Conservation (phyloP, 2,329 filamentous ascomycete species). For the Drechmeria coniospora region DNA sequence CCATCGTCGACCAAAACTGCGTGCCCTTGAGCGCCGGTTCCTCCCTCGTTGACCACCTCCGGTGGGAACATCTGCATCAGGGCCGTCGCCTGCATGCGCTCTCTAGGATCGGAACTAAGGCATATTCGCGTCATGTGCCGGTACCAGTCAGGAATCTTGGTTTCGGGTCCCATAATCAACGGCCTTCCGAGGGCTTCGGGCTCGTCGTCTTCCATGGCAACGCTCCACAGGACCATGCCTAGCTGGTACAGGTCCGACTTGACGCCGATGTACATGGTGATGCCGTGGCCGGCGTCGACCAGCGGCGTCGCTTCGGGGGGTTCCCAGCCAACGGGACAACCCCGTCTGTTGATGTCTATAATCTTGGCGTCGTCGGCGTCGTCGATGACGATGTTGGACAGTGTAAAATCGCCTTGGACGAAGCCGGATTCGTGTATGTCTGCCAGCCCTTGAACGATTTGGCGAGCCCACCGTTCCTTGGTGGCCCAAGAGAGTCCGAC, state of each 20-base stretch:
- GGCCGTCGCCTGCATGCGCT: constrained; percentile 56
- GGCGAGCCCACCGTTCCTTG: constrained; percentile 75
- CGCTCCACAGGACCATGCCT: constrained; percentile 91
- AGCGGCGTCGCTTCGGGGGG: constrained; percentile 78
- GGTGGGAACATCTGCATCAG: constrained; percentile 55
- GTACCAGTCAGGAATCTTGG: constrained; percentile 65
- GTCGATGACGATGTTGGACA: constrained; percentile 95
- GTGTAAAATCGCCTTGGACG: constrained; percentile 92
- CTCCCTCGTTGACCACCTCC: constrained; percentile 5
- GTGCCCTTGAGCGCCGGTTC: constrained; percentile 9
- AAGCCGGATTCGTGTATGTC: constrained; percentile 94
- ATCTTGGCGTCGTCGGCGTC: constrained; percentile 75
- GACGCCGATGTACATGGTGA: constrained; percentile 94
- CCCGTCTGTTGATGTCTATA: constrained; percentile 93
- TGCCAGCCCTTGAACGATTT: constrained; percentile 77
- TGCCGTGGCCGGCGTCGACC: constrained; percentile 75
- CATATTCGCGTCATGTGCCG: constrained; percentile 61
- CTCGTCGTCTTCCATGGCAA: constrained; percentile 78
- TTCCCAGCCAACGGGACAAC: constrained; percentile 97
- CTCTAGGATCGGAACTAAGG: constrained; percentile 56
- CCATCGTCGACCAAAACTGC: constrained; percentile 26
- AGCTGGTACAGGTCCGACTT: constrained; percentile 95
- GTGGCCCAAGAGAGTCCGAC: constrained; percentile 49
- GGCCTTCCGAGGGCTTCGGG: constrained; percentile 68
- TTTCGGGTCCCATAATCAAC: constrained; percentile 40